Conservation (phyloP, 306 rosid species). For the Mimosa pudica region DNA sequence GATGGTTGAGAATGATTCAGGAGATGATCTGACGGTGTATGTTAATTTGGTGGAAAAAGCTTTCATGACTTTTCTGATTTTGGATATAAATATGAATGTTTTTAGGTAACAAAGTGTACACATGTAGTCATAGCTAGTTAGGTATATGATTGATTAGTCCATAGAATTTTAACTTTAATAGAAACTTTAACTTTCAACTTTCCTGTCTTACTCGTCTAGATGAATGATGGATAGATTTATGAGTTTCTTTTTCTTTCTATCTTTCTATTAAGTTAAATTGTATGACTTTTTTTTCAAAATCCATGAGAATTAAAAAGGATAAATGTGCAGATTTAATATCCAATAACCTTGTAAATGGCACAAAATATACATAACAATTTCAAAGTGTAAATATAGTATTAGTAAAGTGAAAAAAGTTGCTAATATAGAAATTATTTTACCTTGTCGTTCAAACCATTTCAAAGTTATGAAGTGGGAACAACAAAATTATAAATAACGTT, state of each 20-base stretch:
- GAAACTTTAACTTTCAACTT: slow-evolving; percentile 1
- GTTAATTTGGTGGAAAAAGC: background rate
- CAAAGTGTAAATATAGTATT: too few species aligned
- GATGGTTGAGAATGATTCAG: background rate
- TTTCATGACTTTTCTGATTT: background rate
- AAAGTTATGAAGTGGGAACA: too few species aligned
- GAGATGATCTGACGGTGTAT: slow-evolving; percentile 33
- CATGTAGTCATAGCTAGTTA: background rate
- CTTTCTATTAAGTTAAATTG: background rate
- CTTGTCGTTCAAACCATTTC: too few species aligned
- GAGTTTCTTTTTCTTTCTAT: background rate
- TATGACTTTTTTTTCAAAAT: too few species aligned
- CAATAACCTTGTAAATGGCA: too few species aligned
- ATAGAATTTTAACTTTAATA: background rate
- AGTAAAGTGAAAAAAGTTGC: too few species aligned
- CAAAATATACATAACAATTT: too few species aligned
- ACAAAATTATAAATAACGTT: too few species aligned
- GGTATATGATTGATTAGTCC: background rate
- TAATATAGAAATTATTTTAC: too few species aligned
- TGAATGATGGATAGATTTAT: background rate
- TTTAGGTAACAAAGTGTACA: background rate
- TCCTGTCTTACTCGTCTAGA: background rate
- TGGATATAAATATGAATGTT: slow-evolving; percentile 4
- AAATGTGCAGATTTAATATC: too few species aligned
- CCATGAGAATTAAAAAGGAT: too few species aligned